Conservation (phyloP, 2,329 filamentous ascomycete species). For the Tolypocladium tropicale region DNA sequence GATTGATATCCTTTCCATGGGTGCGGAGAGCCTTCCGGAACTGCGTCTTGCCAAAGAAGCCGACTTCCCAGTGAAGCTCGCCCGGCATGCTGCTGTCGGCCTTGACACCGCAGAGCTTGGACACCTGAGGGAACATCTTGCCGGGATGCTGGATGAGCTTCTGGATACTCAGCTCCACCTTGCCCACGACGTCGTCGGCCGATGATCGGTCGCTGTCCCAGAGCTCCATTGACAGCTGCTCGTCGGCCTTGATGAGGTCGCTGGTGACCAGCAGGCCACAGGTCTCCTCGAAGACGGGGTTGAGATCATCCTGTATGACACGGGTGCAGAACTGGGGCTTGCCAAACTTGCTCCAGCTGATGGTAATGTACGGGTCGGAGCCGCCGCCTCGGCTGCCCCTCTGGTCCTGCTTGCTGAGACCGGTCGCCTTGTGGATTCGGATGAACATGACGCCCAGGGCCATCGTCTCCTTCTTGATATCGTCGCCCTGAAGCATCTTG, state of each 20-base stretch:
- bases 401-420: slow-evolving; percentile 82
- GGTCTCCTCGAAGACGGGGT: slow-evolving; percentile 86
- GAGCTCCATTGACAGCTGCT: slow-evolving; percentile 85
- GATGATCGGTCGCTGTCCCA: slow-evolving; percentile 94
- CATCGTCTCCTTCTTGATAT: slow-evolving; percentile 79
- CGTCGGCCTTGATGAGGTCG: slow-evolving; percentile 85
- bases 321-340: slow-evolving; percentile 98
- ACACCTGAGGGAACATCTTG: slow-evolving; percentile 84
- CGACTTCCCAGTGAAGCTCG: slow-evolving; percentile 90
- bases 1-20: slow-evolving; percentile 70
- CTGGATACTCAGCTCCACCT: slow-evolving; percentile 86
- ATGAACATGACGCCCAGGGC: slow-evolving; percentile 88
- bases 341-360: slow-evolving; percentile 90
- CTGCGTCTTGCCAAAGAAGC: slow-evolving; percentile 85
- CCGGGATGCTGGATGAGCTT: slow-evolving; percentile 89
- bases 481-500: slow-evolving; percentile 83
- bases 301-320: slow-evolving; percentile 88
- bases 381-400: slow-evolving; percentile 77
- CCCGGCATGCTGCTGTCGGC: slow-evolving; percentile 84
- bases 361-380: slow-evolving; percentile 89
- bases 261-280: slow-evolving; percentile 77
- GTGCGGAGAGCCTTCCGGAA: slow-evolving; percentile 78
- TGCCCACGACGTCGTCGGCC: slow-evolving; percentile 90
- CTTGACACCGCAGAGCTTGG: slow-evolving; percentile 72
- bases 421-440: slow-evolving; percentile 77